Evolutionary conservation across 805 yeast genomes (phyloP).

Genomic region (Zygosaccharomyces bisporus): DNA sequence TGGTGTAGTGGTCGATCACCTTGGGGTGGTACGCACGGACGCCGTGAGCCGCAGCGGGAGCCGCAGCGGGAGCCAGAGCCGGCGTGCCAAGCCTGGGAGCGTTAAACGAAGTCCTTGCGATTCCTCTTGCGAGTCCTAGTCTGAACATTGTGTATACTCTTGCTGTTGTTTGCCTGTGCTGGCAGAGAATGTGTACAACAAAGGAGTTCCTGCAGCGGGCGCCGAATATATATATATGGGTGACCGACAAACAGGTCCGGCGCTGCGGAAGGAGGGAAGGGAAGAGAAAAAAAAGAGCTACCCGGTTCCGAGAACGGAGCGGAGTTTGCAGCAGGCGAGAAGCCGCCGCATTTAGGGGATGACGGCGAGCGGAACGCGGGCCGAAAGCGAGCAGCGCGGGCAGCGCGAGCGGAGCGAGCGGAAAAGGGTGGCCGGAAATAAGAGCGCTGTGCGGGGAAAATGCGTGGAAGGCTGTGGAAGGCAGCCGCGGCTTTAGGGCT

Average conservation of each 20-base stretch:
- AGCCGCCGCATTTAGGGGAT: slow-evolving; percentile 3
- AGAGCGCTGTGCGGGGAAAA: not conserved
- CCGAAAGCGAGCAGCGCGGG: not conserved
- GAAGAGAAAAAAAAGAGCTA: no score
- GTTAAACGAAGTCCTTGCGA: not conserved
- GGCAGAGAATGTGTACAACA: not conserved
- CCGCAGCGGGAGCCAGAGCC: no score
- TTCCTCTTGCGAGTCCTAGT: slow-evolving; percentile 1
- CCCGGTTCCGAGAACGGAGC: slow-evolving; percentile 1
- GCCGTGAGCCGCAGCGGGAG: no score
- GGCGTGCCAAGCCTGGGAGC: slow-evolving; percentile 6
- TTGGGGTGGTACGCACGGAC: slow-evolving; percentile 73
- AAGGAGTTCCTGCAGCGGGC: not conserved
- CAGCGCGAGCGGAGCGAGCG: slow-evolving; percentile 2
- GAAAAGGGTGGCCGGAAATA: slow-evolving; percentile 3
- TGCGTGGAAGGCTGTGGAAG: not conserved
- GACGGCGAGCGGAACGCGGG: not conserved
- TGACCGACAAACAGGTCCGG: not conserved
- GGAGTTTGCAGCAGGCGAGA: not conserved
- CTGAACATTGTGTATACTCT: not conserved
- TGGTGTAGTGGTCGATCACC: slow-evolving; percentile 92
- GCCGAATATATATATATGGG: not conserved
- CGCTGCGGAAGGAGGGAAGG: not conserved
- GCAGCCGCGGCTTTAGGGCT: not conserved
- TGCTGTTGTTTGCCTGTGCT: not conserved